Percentiles rank a stretch among this genome's conserved stretches.
Evolutionary conservation across 2,329 filamentous ascomycete species (phyloP).

Genomic region (Trichoderma lentiforme): DNA sequence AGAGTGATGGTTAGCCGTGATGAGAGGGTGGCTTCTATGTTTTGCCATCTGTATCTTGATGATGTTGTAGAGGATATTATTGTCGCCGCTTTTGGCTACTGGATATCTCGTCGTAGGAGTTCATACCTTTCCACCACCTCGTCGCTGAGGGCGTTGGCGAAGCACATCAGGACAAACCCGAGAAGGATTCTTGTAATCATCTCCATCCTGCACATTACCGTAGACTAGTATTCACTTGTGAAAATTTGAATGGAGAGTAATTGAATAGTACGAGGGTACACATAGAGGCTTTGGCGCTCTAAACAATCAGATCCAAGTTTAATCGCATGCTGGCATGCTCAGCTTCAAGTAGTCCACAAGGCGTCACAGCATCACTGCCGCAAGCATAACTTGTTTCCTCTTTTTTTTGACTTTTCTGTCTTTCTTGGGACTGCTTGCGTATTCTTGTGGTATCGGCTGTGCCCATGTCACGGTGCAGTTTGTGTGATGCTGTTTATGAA

Average conservation of each 20-base stretch:
- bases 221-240: too few species aligned
- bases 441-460: neutral
- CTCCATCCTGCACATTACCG: neutral
- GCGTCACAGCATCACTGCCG: slow-evolving; percentile 7
- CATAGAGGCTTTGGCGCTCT: neutral
- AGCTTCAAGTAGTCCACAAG: slow-evolving; percentile 10
- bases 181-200: neutral
- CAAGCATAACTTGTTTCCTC: neutral
- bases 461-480: neutral
- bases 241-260: neutral
- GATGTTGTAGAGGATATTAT: neutral
- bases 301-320: neutral
- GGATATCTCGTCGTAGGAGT: neutral
- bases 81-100: neutral
- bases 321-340: neutral
- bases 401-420: neutral
- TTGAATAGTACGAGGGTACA: neutral
- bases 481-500: neutral
- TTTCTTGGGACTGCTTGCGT: neutral
- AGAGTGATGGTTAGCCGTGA: neutral
- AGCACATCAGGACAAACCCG: neutral
- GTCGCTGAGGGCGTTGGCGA: neutral
- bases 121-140: neutral
- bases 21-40: neutral
- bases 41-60: neutral